phyloP scores from a whole-genome alignment of 805 yeast genomes.

The Myxozyma monticola region DNA sequence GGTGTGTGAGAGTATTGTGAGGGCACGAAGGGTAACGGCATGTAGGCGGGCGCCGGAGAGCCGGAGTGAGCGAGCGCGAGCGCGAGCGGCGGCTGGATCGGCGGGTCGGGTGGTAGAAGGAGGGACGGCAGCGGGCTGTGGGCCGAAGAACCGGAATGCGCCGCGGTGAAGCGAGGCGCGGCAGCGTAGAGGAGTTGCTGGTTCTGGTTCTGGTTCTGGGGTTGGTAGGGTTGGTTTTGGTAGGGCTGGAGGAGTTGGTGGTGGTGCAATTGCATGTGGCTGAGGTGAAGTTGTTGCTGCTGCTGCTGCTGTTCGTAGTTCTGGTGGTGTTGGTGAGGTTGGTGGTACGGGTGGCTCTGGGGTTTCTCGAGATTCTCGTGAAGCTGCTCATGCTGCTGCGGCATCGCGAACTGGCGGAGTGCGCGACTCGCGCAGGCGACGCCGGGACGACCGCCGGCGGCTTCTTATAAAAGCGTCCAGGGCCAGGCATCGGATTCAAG shows the following conservation, averaged over 20 bases:
- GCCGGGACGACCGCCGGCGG: too few relatives aligned
- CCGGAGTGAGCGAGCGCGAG: background rate
- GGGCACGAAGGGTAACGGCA: background rate
- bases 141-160: background rate
- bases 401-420: background rate
- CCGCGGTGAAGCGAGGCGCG: background rate
- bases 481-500: background rate
- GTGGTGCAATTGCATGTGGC: background rate
- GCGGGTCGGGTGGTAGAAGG: background rate
- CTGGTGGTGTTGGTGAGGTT: background rate
- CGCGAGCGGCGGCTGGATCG: background rate
- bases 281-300: background rate
- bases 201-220: background rate
- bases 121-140: background rate
- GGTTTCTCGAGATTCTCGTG: background rate
- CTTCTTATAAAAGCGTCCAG: too few relatives aligned
- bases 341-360: background rate
- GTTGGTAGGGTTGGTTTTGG: too few relatives aligned
- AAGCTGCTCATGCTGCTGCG: background rate
- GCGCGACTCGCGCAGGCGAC: too few relatives aligned
- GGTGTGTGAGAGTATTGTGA: too few relatives aligned
- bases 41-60: background rate
- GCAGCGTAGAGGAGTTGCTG: background rate
- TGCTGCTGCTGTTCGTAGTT: background rate
- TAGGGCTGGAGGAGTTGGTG: background rate